Conservation (phyloP, 345 rosid species). For the Corchorus olitorius region DNA sequence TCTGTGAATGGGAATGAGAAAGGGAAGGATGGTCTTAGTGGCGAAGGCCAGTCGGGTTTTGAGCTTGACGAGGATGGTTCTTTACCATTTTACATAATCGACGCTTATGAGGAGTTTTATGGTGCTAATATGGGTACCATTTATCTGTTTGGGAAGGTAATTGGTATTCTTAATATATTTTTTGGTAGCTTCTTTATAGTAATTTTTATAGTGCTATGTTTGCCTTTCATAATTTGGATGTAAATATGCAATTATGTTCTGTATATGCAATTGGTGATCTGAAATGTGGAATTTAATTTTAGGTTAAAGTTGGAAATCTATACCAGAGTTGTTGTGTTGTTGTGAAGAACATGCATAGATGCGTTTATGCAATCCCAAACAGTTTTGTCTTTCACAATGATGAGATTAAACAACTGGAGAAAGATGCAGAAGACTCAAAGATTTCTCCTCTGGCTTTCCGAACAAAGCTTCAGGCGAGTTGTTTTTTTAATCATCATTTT, state of each 20-base stretch:
- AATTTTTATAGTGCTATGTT: neutral
- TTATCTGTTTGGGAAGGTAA: constrained; percentile 94
- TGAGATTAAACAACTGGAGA: constrained; percentile 68
- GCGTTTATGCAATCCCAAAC: constrained; percentile 85
- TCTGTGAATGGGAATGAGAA: constrained; percentile 29
- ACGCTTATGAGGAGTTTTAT: constrained; percentile 81
- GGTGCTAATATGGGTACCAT: constrained; percentile 81
- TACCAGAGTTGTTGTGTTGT: constrained; percentile 88
- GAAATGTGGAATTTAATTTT: constrained; percentile 22
- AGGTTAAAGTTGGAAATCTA: constrained; percentile 80
- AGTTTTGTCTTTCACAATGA: constrained; percentile 58
- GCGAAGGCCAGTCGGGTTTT: constrained; percentile 57
- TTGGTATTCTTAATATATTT: constrained; percentile 9
- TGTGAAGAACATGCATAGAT: constrained; percentile 81
- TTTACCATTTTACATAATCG: constrained; percentile 72
- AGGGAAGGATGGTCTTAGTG: constrained; percentile 29
- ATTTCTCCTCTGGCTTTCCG: constrained; percentile 58
- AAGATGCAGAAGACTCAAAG: constrained; percentile 64
- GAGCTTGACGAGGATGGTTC: constrained; percentile 75
- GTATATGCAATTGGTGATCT: constrained; percentile 1
- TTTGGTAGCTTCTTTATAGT: constrained; percentile 2
- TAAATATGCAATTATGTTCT: neutral
- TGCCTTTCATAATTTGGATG: neutral
- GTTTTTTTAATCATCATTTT: neutral
- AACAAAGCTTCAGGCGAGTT: constrained; percentile 75